Conservation (phyloP, 31 red algal genomes). For the Asparagopsis taxiformis region DNA sequence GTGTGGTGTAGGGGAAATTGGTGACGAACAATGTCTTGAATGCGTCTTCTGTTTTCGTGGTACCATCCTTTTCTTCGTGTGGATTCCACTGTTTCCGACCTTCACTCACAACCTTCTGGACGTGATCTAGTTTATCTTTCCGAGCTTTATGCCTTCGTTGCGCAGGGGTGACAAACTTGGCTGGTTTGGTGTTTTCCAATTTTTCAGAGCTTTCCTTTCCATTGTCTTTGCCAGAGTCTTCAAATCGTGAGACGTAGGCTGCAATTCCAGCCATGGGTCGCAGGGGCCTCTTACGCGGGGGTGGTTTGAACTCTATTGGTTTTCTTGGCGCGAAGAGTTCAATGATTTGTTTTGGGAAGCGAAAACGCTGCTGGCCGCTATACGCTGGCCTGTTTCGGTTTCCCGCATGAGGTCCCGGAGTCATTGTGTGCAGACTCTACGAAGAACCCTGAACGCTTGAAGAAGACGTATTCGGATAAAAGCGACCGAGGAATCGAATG, state of each 20-base stretch:
- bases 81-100: slow-evolving; percentile 28
- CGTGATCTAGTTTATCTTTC: slow-evolving; percentile 18
- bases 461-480: too few species aligned
- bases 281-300: slow-evolving; percentile 42
- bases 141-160: slow-evolving; percentile 35
- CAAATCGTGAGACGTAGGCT: slow-evolving; percentile 40
- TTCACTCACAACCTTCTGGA: not conserved
- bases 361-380: slow-evolving; percentile 66
- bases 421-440: too few species aligned
- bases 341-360: slow-evolving; percentile 68
- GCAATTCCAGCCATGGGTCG: slow-evolving; percentile 56
- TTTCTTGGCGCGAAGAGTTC: slow-evolving; percentile 70
- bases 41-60: slow-evolving; percentile 41
- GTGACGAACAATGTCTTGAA: slow-evolving; percentile 71
- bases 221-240: not conserved
- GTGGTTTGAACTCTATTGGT: slow-evolving; percentile 71
- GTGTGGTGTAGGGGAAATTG: slow-evolving; percentile 27
- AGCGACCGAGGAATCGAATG: too few species aligned
- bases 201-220: not conserved
- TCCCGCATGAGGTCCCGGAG: slow-evolving; percentile 57
- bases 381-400: slow-evolving; percentile 80
- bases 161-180: slow-evolving; percentile 40
- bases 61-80: not conserved
- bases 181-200: not conserved
- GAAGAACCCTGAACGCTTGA: too few species aligned